Conservation (phyloP, 1,139 yeast genomes). For the Pneumocystis canis region DNA sequence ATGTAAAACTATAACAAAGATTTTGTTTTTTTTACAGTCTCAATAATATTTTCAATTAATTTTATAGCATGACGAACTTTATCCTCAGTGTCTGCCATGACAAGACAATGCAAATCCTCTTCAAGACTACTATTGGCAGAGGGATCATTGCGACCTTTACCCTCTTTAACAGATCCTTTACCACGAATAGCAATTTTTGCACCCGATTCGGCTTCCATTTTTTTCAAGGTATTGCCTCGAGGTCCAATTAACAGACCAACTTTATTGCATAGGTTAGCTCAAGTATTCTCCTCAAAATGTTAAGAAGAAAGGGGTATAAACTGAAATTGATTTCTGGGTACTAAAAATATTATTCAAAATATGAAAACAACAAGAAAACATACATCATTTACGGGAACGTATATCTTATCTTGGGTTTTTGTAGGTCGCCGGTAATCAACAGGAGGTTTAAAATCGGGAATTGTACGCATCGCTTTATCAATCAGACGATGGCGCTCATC, state of each 20-base stretch:
- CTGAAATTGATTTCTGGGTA: conserved; percentile 67
- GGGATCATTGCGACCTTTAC: conserved; percentile 42
- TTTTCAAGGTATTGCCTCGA: conserved; percentile 77
- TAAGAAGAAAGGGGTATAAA: conserved; percentile 4
- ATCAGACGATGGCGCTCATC: conserved; percentile 68
- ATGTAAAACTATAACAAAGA: neutral
- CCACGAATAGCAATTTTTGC: conserved; percentile 36
- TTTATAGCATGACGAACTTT: conserved; percentile 63
- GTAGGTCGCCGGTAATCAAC: conserved; percentile 59
- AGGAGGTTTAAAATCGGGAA: conserved; percentile 77
- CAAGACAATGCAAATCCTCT: conserved; percentile 79
- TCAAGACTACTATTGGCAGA: conserved; percentile 39
- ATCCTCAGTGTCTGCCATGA: conserved; percentile 70
- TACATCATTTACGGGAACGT: conserved; percentile 60
- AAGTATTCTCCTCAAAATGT: neutral
- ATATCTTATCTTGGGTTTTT: conserved; percentile 64
- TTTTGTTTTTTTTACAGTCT: conserved; percentile 37
- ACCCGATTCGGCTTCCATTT: conserved; percentile 53
- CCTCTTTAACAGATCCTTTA: conserved; percentile 83
- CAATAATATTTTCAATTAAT: conserved; percentile 60
- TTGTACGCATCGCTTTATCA: conserved; percentile 51
- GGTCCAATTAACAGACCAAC: conserved; percentile 85
- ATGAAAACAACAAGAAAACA: neutral
- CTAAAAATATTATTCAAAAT: neutral
- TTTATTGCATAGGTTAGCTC: neutral